Base-by-base conservation (phyloP, 306 rosid genomes). In the Luffa acutangula region DNA sequence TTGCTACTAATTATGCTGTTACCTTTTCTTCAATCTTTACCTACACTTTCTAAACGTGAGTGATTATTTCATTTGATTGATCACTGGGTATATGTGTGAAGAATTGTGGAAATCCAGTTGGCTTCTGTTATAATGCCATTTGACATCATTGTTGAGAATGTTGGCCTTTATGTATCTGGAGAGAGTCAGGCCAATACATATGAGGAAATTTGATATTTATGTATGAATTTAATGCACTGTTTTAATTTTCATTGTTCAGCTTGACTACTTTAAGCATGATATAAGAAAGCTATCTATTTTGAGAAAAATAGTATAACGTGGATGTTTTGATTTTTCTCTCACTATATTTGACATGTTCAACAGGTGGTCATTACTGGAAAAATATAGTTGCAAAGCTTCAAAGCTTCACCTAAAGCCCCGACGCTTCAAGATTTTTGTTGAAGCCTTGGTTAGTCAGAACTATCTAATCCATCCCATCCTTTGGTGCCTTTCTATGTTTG, bases 321-420 rank as follows among this genome's bases (percentile, higher is more conserved):
- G 13, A 8, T 45, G 2, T 21, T 37, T 57, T 75, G 80, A 76
- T 64, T 25, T 77, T 14, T 52, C 56, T 75, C 81, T 83, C 78
- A 73, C 65, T 57, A 78, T 43, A 73, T 85, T 74, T 63, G 65
- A 81, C 79, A 53, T 82, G 36, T 84, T 79, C 79, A 65, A 73
- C 88, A 94, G 98, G 98, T 95, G 98, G 98, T 92, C 98, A 53
- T 92, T 95, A 84, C 82, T 95, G 85, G 98, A 95, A 84, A 95
- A 95, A 84, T 93, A 92, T 82, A 95, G 98, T 86, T 95, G 97
- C 88, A 92, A 93, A 87, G 98, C 98, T 80, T 95, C 98, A 81
- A 95, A 95, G 88, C 98, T 95, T 88, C 98, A 93, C 86, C 76
- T 95, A 81, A 95, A 95, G 87, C 98, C 98, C 34, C 93, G 98